Conservation (phyloP, 345 rosid genomes). For the Euphorbia pulcherrima region DNA sequence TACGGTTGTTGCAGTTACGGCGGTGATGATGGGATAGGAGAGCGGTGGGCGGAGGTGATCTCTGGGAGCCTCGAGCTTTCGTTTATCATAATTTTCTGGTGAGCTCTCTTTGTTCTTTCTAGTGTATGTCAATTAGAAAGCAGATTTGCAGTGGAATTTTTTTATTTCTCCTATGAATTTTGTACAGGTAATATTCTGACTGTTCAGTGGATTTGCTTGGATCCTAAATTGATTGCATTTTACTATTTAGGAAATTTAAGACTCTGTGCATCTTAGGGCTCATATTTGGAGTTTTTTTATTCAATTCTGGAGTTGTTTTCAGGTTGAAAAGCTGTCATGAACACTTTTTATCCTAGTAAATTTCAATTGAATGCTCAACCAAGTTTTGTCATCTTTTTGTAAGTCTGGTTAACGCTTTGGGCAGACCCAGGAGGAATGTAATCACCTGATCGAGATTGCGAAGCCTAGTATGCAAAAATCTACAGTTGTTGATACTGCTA, state of each 20-base stretch:
- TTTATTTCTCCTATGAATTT: not conserved
- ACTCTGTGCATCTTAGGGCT: not conserved
- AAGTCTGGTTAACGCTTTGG: slow-evolving; percentile 10
- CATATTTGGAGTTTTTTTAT: not conserved
- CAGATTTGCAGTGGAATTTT: not conserved
- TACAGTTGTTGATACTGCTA: slow-evolving; percentile 69
- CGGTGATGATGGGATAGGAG: slow-evolving; percentile 46
- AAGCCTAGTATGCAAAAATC: slow-evolving; percentile 85
- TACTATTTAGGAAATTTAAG: not conserved
- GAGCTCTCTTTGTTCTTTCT: slow-evolving; percentile 18
- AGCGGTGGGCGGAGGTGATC: slow-evolving; percentile 79
- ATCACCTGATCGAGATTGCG: slow-evolving; percentile 67
- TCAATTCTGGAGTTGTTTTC: not conserved
- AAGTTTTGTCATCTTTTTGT: not conserved
- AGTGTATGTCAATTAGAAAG: not conserved
- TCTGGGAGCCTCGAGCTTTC: slow-evolving; percentile 96
- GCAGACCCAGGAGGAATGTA: slow-evolving; percentile 78
- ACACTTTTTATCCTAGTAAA: not conserved
- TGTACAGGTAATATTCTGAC: not conserved
- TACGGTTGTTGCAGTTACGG: slow-evolving; percentile 27
- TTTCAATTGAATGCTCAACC: not conserved
- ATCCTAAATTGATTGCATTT: not conserved
- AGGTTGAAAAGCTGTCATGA: not conserved
- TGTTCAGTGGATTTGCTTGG: not conserved
- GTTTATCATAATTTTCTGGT: slow-evolving; percentile 90